These are phyloP conservation scores for Dioszegia hungarica DNA, from an alignment of 768 basidiomycete genomes.

Conservation along the genomic window DNA sequence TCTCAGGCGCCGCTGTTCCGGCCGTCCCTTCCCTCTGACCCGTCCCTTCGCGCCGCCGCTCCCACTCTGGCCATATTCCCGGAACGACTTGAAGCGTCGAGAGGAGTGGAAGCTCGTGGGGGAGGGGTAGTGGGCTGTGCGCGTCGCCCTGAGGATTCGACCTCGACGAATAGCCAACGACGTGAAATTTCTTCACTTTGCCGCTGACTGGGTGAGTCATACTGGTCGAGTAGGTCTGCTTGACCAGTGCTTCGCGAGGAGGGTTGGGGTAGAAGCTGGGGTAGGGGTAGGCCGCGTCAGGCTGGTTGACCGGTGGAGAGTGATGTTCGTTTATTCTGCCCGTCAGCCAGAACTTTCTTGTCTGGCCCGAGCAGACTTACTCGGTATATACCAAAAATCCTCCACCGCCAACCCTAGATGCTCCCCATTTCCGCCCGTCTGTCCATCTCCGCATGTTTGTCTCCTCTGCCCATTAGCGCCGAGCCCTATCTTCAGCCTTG, in stretches of 20 bases:
- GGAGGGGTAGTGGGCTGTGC: constrained; percentile 29
- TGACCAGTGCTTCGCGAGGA: constrained; percentile 34
- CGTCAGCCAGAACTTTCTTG: neutral
- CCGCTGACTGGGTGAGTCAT: constrained; percentile 35
- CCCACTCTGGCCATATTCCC: constrained; percentile 44
- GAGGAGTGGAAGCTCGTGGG: constrained; percentile 35
- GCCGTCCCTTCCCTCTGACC: too few relatives aligned
- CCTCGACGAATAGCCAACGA: constrained; percentile 43
- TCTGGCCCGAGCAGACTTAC: constrained; percentile 23
- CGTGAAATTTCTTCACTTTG: constrained; percentile 41
- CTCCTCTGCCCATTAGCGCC: constrained; percentile 24
- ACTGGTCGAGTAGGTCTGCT: constrained; percentile 45
- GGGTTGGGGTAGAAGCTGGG: constrained; percentile 10
- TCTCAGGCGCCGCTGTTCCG: too few relatives aligned
- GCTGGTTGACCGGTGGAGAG: too few relatives aligned
- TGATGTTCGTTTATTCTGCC: too few relatives aligned
- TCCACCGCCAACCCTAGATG: constrained; percentile 39
- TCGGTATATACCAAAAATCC: constrained; percentile 44
- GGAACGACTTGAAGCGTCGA: constrained; percentile 29
- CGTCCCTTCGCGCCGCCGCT: constrained; percentile 21
- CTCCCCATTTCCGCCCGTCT: constrained; percentile 42
- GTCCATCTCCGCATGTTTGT: constrained; percentile 46
- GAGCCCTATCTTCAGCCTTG: neutral
- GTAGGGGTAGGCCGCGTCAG: neutral
- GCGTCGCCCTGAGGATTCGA: constrained; percentile 39